Evolutionary conservation across 805 yeast genomes (phyloP).

Genomic region (Danielozyma ontarioensis): DNA sequence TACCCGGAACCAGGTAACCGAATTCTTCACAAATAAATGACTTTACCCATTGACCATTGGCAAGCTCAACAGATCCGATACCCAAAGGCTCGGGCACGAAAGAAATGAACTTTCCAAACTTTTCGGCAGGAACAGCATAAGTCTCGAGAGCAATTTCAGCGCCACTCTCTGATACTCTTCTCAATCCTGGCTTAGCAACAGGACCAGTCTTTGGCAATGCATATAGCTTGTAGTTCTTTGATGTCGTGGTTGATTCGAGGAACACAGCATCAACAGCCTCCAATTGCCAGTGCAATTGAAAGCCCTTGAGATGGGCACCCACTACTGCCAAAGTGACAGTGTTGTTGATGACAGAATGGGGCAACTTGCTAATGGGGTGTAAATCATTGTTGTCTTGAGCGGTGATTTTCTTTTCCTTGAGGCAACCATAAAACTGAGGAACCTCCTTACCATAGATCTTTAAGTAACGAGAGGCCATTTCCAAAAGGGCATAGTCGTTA

Average conservation of each 20-base stretch:
- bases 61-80: conserved; percentile 86
- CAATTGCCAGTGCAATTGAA: conserved; percentile 92
- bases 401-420: conserved; percentile 28
- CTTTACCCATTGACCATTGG: conserved; percentile 77
- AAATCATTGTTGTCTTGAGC: background rate
- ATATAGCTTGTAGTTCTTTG: conserved; percentile 67
- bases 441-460: conserved; percentile 37
- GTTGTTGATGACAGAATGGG: conserved; percentile 14
- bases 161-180: conserved; percentile 58
- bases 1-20: conserved; percentile 70
- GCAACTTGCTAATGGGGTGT: conserved; percentile 5
- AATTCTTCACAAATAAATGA: conserved; percentile 92
- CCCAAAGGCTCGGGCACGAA: conserved; percentile 95
- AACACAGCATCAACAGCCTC: conserved; percentile 76
- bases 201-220: conserved; percentile 84
- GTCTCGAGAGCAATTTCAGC: conserved; percentile 68
- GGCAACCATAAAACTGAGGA: conserved; percentile 55
- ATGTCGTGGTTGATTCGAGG: conserved; percentile 60
- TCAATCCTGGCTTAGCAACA: conserved; percentile 82
- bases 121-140: conserved; percentile 73
- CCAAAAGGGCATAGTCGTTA: conserved; percentile 84
- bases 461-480: conserved; percentile 72
- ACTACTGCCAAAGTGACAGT: conserved; percentile 79
- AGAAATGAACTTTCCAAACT: conserved; percentile 76
- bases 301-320: conserved; percentile 89